Evolutionary conservation across 1,139 yeast genomes (phyloP), one percentile per base, ranked within the genome.

Genomic region (Taphrina sp.): DNA sequence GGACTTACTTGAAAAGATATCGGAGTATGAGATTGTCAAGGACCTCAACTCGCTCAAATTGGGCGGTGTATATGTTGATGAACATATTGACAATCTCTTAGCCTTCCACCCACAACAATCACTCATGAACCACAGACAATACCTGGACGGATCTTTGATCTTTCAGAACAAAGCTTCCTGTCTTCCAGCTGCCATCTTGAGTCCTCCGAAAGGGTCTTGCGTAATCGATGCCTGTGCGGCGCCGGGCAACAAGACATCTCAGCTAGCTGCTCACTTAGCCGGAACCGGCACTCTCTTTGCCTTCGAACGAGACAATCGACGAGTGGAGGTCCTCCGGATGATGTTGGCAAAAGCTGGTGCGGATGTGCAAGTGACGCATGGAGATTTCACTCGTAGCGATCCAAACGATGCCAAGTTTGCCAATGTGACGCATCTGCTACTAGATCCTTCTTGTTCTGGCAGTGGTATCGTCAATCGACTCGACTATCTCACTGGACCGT

Each of bases 361-460:
- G 0, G 76, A 86, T 63, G 82, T 90, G 23, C 77, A 78, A 28
- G 78, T 88, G n/a, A 80, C 83, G 44, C 85, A 83, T 49, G 85
- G 85, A 19, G 98, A 92, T 70, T 94, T 92, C 67, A 88, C 96
- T 1, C 72, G 78, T 8, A 73, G 79, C 1, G 74, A 77, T 12
- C 95, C 95, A 0, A 63, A 65, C 1, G 85, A 83, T 52, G 29
- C 60, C 8, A 29, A 33, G 7, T 43, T 45, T 20, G 47, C 56
- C 12, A 49, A 52, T 7, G 86, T 88, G 3, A 82, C 88, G 0
- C 96, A 95, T 0, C 72, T 92, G 46, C 76, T 94, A 4, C 95
- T 94, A 1, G 99, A 92, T 69, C 99, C 99, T 0, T 88, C 96
- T 3, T 92, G 99, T 68, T 87, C 96, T 31, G 99, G 99, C 0